Base-by-base conservation (phyloP, 345 rosid genomes). In the Dipteronia sinensis region DNA sequence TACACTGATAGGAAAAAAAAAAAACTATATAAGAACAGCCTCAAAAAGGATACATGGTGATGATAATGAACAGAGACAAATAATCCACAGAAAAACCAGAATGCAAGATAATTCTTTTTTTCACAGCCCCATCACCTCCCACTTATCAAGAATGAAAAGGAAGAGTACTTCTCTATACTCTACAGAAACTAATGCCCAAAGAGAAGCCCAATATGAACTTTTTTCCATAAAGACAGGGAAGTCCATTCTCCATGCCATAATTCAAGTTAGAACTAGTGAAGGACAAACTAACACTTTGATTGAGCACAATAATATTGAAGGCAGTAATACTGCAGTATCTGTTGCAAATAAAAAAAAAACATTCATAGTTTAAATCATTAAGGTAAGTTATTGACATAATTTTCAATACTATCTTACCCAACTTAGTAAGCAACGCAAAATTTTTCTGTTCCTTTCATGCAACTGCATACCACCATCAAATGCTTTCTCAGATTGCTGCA, bases 381-480 rank as follows among this genome's bases (percentile, higher is more conserved):
- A 7, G 46, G 47, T 8, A 27, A 47, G 62, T 71, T 46, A 58
- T 15, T 6, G 42, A 63, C 7, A 27, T 64, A 44, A 29, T 2
- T 71, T 47, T 22, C 55, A 78, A 80, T 49, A 75, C 68, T 58
- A 67, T 77, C 93, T 86, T 93, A 95, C 99, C 99, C 99, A 95
- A 83, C 99, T 95, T 73, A 95, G 80, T 74, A 95, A 87, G 85
- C 99, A 95, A 22, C 98, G 98, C 67, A 93, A 86, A 81, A 95
- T 85, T 81, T 93, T 95, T 77, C 90, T 89, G 81, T 82, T 88
- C 81, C 83, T 90, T 64, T 93, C 95, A 75, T 82, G 91, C 20
- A 80, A 86, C 76, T 87, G 94, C 73, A 85, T 19, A 46, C 81
- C 79, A 76, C 82, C 85, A 74, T 88, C 85, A 76, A 80, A 81